Evolutionary conservation across 2,329 filamentous ascomycete genomes (phyloP).

Genomic region (Erysiphe pulchra): DNA sequence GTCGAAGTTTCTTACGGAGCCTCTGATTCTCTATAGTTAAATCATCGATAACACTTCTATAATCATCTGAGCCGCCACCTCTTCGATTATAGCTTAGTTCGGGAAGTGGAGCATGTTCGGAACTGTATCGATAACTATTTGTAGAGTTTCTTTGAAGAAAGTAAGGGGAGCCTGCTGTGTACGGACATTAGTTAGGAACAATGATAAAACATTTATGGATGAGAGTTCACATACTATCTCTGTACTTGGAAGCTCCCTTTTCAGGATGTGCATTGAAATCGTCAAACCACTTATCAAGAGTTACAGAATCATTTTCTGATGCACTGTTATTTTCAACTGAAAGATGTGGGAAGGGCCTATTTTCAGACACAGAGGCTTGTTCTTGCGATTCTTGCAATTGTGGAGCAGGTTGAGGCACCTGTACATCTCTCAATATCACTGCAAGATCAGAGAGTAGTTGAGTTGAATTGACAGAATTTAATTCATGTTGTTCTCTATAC

Average conservation of each 20-base stretch:
- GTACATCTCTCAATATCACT: background rate
- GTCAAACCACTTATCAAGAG: conserved; percentile 10
- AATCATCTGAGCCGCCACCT: conserved; percentile 32
- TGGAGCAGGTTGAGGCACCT: background rate
- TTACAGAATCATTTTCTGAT: conserved; percentile 1
- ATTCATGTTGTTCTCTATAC: background rate
- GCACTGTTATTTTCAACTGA: conserved; percentile 6
- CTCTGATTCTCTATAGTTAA: conserved; percentile 64
- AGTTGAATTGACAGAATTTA: background rate
- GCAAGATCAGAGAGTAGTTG: background rate
- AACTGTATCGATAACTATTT: conserved; percentile 2
- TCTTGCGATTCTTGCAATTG: no score
- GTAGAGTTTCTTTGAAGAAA: conserved; percentile 6
- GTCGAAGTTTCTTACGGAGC: conserved; percentile 45
- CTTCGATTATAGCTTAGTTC: conserved; percentile 1
- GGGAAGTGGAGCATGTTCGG: background rate
- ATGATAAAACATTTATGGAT: background rate
- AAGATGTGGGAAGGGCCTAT: background rate
- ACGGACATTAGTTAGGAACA: background rate
- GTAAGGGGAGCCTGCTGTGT: conserved; percentile 9
- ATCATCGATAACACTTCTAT: conserved; percentile 65
- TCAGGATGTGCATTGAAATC: conserved; percentile 6
- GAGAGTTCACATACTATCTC: conserved; percentile 7
- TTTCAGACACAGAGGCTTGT: background rate
- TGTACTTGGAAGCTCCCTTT: conserved; percentile 1